A percentile compares a stretch with the other conserved stretches of the same genome.
Evolutionary conservation across 176 grass and related monocot species (phyloP).

Genomic region (Lolium multiflorum): DNA sequence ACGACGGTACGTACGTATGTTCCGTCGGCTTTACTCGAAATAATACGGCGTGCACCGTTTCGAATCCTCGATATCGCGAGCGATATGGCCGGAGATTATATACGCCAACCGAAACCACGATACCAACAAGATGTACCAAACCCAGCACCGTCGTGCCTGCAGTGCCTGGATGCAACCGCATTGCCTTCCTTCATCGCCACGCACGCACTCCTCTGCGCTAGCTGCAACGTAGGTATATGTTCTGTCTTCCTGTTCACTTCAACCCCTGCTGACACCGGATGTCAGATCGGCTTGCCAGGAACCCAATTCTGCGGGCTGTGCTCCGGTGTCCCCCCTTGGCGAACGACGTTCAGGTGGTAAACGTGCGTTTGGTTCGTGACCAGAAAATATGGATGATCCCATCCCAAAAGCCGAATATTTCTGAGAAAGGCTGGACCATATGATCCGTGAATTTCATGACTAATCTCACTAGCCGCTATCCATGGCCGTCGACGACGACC

Average conservation of each 20-base stretch:
- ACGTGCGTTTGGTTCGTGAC: too few relatives aligned
- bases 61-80: not conserved
- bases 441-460: too few relatives aligned
- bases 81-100: not conserved
- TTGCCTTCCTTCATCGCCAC: slow-evolving; percentile 2
- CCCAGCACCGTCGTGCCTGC: not conserved
- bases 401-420: too few relatives aligned
- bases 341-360: too few relatives aligned
- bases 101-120: slow-evolving; percentile 4
- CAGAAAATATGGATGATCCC: too few relatives aligned
- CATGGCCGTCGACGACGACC: too few relatives aligned
- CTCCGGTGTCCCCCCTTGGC: too few relatives aligned
- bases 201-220: not conserved
- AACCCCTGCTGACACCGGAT: not conserved
- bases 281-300: not conserved
- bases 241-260: slow-evolving; percentile 14
- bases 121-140: not conserved
- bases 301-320: not conserved
- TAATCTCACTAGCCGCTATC: too few relatives aligned
- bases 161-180: not conserved
- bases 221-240: not conserved
- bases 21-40: slow-evolving; percentile 38
- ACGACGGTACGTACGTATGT: not conserved
- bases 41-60: not conserved
- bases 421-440: too few relatives aligned